These are phyloP conservation scores for Hymenoscyphus albidus DNA, from an alignment of 2,329 filamentous ascomycete genomes.

Conservation along the genomic window DNA sequence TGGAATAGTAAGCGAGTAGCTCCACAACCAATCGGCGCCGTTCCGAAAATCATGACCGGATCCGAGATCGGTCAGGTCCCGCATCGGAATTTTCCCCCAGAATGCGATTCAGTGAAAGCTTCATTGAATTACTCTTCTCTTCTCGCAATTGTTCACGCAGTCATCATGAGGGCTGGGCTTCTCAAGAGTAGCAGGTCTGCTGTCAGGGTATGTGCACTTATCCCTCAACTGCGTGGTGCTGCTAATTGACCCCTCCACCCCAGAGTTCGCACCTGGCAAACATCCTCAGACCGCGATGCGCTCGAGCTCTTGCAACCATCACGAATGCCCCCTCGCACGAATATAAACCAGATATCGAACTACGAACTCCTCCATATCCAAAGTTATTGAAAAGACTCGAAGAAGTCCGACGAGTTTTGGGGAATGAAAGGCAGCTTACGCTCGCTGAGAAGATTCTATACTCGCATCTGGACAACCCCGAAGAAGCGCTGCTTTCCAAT, in stretches of 20 bases:
- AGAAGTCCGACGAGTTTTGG: constrained; percentile 71
- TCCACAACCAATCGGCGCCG: too few relatives aligned
- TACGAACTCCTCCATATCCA: constrained; percentile 66
- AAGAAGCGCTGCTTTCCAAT: constrained; percentile 78
- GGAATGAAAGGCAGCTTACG: constrained; percentile 61
- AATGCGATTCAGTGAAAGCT: background rate
- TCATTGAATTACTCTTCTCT: background rate
- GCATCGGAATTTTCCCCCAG: background rate
- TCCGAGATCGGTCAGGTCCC: background rate
- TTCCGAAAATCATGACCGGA: background rate
- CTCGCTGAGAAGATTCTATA: constrained; percentile 98
- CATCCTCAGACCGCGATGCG: constrained; percentile 19
- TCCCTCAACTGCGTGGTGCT: background rate
- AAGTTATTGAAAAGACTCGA: constrained; percentile 75
- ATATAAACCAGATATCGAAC: constrained; percentile 31
- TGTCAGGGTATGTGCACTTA: constrained; percentile 26
- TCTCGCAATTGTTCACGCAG: constrained; percentile 9
- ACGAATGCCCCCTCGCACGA: constrained; percentile 19
- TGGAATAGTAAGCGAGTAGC: too few relatives aligned
- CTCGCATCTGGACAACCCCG: constrained; percentile 84
- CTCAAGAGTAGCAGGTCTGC: constrained; percentile 33
- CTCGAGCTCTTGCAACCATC: constrained; percentile 32
- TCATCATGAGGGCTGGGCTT: constrained; percentile 33
- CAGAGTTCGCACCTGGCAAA: constrained; percentile 21
- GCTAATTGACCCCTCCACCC: constrained; percentile 20